These are phyloP conservation scores for Apiotrichum montevideense DNA, from an alignment of 1,284 basidiomycete species.

Conservation along the genomic window DNA sequence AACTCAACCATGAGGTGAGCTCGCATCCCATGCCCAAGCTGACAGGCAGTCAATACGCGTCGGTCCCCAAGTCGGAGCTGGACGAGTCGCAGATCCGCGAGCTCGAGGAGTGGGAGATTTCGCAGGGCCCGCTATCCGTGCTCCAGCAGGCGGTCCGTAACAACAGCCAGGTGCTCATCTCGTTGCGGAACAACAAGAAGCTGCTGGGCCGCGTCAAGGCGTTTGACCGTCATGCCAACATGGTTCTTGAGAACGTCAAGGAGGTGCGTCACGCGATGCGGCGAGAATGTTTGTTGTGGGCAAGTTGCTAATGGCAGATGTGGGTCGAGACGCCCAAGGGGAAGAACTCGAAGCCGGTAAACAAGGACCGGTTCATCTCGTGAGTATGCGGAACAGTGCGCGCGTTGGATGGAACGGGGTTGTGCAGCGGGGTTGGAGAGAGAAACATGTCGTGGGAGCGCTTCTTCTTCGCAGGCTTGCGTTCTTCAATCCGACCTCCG, in stretches of 20 bases:
- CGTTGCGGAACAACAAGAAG: slow-evolving; percentile 97
- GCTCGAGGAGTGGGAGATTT: slow-evolving; percentile 94
- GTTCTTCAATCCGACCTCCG: too few species aligned
- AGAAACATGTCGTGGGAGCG: too few species aligned
- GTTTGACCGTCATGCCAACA: slow-evolving; percentile 97
- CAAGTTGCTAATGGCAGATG: slow-evolving; percentile 58
- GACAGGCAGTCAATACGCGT: slow-evolving; percentile 80
- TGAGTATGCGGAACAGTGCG: slow-evolving; percentile 57
- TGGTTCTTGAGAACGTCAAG: slow-evolving; percentile 97
- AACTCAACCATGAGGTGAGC: slow-evolving; percentile 5
- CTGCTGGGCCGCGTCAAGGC: slow-evolving; percentile 95
- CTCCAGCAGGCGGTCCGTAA: slow-evolving; percentile 97
- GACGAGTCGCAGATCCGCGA: slow-evolving; percentile 94
- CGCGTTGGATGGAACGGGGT: too few species aligned
- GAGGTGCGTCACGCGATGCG: slow-evolving; percentile 55
- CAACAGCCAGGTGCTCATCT: slow-evolving; percentile 95
- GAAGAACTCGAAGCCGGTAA: slow-evolving; percentile 96
- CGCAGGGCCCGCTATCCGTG: slow-evolving; percentile 93
- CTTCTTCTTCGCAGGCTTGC: too few species aligned
- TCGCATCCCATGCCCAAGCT: too few species aligned
- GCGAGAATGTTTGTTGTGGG: background rate
- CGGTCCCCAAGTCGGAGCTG: slow-evolving; percentile 93
- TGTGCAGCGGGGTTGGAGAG: too few species aligned
- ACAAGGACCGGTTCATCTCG: slow-evolving; percentile 98
- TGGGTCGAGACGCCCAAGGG: slow-evolving; percentile 98